Percentiles rank a stretch among this genome's conserved stretches.
Evolutionary conservation across 306 rosid genomes (phyloP).

Genomic region (Fragaria iinumae): DNA sequence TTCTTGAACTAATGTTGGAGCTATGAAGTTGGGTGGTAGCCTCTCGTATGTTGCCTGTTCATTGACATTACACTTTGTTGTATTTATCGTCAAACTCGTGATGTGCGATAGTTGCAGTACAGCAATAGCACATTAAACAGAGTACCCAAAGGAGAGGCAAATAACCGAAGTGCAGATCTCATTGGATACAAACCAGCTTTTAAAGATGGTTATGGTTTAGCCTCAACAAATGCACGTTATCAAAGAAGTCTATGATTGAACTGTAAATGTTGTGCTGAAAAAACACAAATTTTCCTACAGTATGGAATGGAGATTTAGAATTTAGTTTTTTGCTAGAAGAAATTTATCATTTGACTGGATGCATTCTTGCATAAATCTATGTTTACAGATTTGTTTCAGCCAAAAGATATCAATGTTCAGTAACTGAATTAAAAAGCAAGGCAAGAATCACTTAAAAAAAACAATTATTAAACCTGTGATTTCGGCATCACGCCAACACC

Average conservation of each 20-base stretch:
- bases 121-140: conserved; percentile 35
- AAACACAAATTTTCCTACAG: background rate
- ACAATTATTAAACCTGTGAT: too few relatives aligned
- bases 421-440: too few relatives aligned
- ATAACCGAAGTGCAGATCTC: conserved; percentile 67
- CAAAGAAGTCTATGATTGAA: conserved; percentile 53
- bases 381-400: too few relatives aligned
- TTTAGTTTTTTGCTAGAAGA: background rate
- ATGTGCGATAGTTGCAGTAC: conserved; percentile 39
- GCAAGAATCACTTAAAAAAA: too few relatives aligned
- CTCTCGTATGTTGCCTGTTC: background rate
- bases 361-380: too few relatives aligned
- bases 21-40: background rate
- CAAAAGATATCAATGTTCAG: too few relatives aligned
- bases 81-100: conserved; percentile 76
- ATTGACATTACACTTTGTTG: conserved; percentile 23
- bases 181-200: conserved; percentile 45
- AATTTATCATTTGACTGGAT: background rate
- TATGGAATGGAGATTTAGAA: background rate
- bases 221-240: conserved; percentile 47
- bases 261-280: background rate
- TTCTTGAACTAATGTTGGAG: background rate
- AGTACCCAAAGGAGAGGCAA: conserved; percentile 35
- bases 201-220: conserved; percentile 39
- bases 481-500: background rate